phyloP scores from a whole-genome alignment of 2,329 filamentous ascomycete genomes.

The Aspergillus candidus region DNA sequence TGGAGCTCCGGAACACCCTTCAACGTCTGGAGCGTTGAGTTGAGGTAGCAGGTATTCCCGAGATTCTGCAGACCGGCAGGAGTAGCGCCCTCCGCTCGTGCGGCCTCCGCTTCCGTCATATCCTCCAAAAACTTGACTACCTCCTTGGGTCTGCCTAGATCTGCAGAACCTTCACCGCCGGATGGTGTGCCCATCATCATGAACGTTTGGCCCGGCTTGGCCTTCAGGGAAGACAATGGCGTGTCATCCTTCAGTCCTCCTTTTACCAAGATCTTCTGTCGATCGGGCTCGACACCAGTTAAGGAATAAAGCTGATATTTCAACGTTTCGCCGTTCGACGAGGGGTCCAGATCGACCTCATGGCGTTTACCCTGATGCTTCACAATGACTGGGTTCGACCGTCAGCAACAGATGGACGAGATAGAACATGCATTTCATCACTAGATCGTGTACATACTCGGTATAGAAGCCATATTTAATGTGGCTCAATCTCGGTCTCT shows the following conservation, averaged over 20 bases:
- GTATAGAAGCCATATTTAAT: constrained; percentile 49
- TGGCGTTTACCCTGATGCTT: constrained; percentile 96
- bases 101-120: constrained; percentile 91
- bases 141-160: constrained; percentile 68
- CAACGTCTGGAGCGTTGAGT: constrained; percentile 91
- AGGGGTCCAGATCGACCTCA: constrained; percentile 83
- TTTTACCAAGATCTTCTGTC: constrained; percentile 93
- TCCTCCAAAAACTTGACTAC: constrained; percentile 87
- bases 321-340: constrained; percentile 81
- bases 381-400: constrained; percentile 62
- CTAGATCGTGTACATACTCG: constrained; percentile 38
- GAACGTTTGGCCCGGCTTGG: constrained; percentile 79
- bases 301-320: constrained; percentile 94
- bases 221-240: constrained; percentile 71
- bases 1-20: constrained; percentile 87
- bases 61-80: constrained; percentile 86
- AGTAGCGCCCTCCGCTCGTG: constrained; percentile 72
- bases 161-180: constrained; percentile 51
- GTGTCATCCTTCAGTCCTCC: constrained; percentile 94
- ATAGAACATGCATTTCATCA: neutral
- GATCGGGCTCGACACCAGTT: constrained; percentile 90
- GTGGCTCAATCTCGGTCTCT: constrained; percentile 3
- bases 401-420: constrained; percentile 14
- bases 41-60: constrained; percentile 97
- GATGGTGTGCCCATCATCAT: constrained; percentile 96